Conservation (phyloP, 768 basidiomycete species). For the Russula lepida region DNA sequence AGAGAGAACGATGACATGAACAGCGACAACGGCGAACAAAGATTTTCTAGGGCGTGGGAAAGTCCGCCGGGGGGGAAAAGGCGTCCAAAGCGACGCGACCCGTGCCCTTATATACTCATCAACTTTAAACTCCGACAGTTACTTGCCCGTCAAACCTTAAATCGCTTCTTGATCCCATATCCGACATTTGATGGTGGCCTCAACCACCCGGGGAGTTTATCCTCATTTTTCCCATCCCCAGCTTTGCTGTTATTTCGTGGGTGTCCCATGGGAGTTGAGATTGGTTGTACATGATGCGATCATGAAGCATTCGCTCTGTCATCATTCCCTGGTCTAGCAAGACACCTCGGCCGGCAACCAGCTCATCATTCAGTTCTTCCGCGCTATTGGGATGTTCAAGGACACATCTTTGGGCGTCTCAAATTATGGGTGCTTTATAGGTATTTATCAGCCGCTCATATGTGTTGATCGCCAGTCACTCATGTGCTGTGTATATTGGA, state of each 20-base stretch:
- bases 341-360: no score
- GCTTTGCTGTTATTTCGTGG: background rate
- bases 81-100: background rate
- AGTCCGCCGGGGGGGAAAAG: conserved; percentile 13
- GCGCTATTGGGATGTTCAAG: background rate
- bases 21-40: conserved; percentile 1
- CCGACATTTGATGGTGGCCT: conserved; percentile 11
- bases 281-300: background rate
- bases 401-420: background rate
- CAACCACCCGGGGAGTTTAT: background rate
- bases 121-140: conserved; percentile 16
- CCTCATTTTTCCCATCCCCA: background rate
- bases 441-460: background rate
- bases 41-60: conserved; percentile 21
- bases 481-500: background rate
- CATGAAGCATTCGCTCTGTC: background rate
- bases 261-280: background rate
- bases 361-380: background rate
- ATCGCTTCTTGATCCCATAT: conserved; percentile 20
- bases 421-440: background rate
- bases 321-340: background rate
- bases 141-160: conserved; percentile 18
- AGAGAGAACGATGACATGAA: conserved; percentile 51
- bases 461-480: background rate
- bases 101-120: conserved; percentile 14